Evolutionary conservation across 192 early-diverging fungal genomes (phyloP).

Genomic region (Podila horticola): DNA sequence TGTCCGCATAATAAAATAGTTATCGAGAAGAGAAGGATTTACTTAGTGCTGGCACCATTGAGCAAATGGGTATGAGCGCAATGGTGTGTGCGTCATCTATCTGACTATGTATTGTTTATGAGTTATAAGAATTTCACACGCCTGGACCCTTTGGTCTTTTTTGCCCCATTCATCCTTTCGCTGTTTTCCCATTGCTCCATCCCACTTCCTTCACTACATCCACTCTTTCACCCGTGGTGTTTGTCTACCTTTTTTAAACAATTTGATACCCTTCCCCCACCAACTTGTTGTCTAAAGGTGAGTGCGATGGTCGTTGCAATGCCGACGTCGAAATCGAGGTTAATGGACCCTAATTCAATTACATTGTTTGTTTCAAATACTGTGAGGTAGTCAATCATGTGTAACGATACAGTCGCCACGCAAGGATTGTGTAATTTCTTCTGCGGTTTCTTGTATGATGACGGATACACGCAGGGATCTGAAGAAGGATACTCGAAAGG

Average conservation of each 20-base stretch:
- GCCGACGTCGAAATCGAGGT: constrained; percentile 7
- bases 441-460: constrained; percentile 15
- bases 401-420: constrained; percentile 19
- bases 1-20: too few relatives aligned
- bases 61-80: too few relatives aligned
- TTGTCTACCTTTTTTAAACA: constrained; percentile 7
- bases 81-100: too few relatives aligned
- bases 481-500: constrained; percentile 18
- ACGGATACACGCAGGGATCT: constrained; percentile 8
- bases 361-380: constrained; percentile 11
- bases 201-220: constrained; percentile 1
- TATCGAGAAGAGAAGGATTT: too few relatives aligned
- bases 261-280: constrained; percentile 5
- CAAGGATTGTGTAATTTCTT: constrained; percentile 12
- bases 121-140: too few relatives aligned
- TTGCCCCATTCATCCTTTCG: constrained; percentile 5
- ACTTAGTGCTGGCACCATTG: too few relatives aligned
- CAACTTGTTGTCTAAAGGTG: constrained; percentile 11
- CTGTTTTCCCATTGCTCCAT: neutral
- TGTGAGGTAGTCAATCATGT: constrained; percentile 20
- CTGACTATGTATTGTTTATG: too few relatives aligned
- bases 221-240: constrained; percentile 2
- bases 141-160: too few relatives aligned
- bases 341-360: constrained; percentile 16
- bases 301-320: constrained; percentile 14